Evolutionary conservation across 2,329 filamentous ascomycete genomes (phyloP), one percentile per base, ranked within the genome.

Genomic region (Lecanicillium sp.): DNA sequence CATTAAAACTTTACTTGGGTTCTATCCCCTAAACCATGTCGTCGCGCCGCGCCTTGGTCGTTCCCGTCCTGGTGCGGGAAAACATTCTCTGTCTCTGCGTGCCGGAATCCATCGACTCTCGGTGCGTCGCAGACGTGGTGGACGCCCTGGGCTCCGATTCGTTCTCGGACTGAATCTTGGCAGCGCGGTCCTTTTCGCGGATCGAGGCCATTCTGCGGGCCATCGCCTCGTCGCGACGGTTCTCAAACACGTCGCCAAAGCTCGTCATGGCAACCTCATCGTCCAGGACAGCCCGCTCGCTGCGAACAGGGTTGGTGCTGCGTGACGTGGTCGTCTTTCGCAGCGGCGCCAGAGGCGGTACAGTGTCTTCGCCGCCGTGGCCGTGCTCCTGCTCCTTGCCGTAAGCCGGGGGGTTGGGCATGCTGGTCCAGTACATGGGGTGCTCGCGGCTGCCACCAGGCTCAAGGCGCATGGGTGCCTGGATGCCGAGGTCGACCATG

Each of bases 401-500:
- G 39, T 61, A 58, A 1, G 55, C 50, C 7, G 58, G 60, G 11
- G 62, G 64, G 7, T 58, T 59, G 17, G 57, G 52, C 33, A 52
- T 43, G 36, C 53, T 59, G 37, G 60, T 45, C 52, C 66, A 71
- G 53, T 65, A 86, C 52, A 86, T 68, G 3, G 84, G 84, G 51
- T 78, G 74, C 33, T 81, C 79, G 46, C 77, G 68, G 55, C 77
- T 82, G 54, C 80, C 79, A 49, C 84, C 84, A 40, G 83, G 81
- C 57, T 79, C 64, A 42, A 61, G 50, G 40, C 64, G 62, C 53
- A 58, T 59, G 5, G 88, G 87, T 39, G 85, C 85, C 68, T 94
- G 84, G 57, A 94, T 92, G 42, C 87, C 87, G 37, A 90, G 71
- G 40, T 87, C 79, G 44, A 84, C 75, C 69, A 96, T 88, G 40